phyloP scores from a whole-genome alignment of 768 basidiomycete genomes.

The Cyclocybe aegerita region DNA sequence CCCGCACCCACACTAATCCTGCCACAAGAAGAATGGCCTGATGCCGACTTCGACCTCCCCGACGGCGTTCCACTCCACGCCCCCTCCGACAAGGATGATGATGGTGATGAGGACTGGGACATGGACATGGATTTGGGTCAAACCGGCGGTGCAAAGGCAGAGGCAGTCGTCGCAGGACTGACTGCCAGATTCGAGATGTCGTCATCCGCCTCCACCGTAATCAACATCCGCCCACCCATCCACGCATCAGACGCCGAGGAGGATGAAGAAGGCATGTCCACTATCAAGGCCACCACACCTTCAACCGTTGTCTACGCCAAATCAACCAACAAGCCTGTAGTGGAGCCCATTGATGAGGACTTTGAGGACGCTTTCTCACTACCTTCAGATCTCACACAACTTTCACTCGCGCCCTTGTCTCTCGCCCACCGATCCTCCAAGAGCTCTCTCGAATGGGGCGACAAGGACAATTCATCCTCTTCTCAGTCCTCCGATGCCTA shows the following conservation, averaged over 20 bases:
- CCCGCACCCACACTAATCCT: constrained; percentile 55
- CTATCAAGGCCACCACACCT: constrained; percentile 71
- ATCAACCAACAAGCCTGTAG: constrained; percentile 29
- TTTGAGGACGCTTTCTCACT: constrained; percentile 83
- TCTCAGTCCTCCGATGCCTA: constrained; percentile 89
- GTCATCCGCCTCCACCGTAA: constrained; percentile 29
- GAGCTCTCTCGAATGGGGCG: constrained; percentile 82
- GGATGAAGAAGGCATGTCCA: constrained; percentile 80
- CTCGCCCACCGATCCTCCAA: constrained; percentile 79
- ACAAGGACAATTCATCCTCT: constrained; percentile 79
- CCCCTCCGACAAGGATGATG: constrained; percentile 63
- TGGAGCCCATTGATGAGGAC: constrained; percentile 64
- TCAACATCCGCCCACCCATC: constrained; percentile 70
- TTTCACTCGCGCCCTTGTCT: constrained; percentile 78
- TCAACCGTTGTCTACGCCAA: constrained; percentile 27
- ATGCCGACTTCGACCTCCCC: constrained; percentile 84
- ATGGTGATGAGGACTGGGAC: constrained; percentile 80
- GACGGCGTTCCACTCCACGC: constrained; percentile 70
- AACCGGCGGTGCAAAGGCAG: constrained; percentile 51
- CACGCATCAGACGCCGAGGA: constrained; percentile 56
- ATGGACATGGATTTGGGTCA: constrained; percentile 67
- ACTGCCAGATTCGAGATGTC: constrained; percentile 37
- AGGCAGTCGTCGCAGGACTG: constrained; percentile 34
- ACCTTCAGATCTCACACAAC: constrained; percentile 75
- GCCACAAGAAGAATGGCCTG: constrained; percentile 78